Base-by-base conservation (phyloP, 345 rosid genomes). In the Lumnitzera littorea region DNA sequence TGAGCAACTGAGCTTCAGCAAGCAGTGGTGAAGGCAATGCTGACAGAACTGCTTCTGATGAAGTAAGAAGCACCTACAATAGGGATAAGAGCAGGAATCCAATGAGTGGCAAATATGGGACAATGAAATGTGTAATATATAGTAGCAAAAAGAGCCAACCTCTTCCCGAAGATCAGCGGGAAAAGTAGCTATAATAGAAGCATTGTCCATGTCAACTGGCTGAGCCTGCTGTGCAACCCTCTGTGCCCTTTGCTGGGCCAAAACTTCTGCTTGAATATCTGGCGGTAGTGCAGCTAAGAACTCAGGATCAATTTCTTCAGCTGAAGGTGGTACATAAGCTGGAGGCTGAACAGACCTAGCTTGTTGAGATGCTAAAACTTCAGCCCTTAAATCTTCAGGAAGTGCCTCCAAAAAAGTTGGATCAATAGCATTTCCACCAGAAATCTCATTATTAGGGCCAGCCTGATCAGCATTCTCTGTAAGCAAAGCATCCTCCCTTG, bases 211-310 rank as follows among this genome's bases (percentile, higher is more conserved):
- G 74, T 92, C 98, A 67, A 87, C 97, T 55, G 98, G 97, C 70
- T 89, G 97, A 67, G 96, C 91, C 72, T 89, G 98, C 67, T 85
- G 97, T 27, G 86, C 85, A 61, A 84, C 79, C 74, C 96, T 76
- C 70, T 90, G 98, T 50, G 88, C 94, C 76, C 98, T 84, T 79
- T 92, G 98, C 65, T 92, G 98, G 59, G 98, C 97, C 80, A 92
- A 78, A 66, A 92, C 98, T 74, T 92, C 98, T 67, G 98, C 90
- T 73, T 92, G 98, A 58, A 92, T 92, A 68, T 92, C 98, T 52
- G 91, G 91, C n/a, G 98, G 98, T 64, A 92, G 88, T 52, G 98
- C 98, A 65, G 98, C 97, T 74, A 92, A 76, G 74, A 92, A 92
- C 75, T 92, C 97, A 17, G 96, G 97, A 82, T 92, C 97, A 70